Base-by-base conservation (phyloP, 345 rosid genomes). In the Melaleuca alternifolia region DNA sequence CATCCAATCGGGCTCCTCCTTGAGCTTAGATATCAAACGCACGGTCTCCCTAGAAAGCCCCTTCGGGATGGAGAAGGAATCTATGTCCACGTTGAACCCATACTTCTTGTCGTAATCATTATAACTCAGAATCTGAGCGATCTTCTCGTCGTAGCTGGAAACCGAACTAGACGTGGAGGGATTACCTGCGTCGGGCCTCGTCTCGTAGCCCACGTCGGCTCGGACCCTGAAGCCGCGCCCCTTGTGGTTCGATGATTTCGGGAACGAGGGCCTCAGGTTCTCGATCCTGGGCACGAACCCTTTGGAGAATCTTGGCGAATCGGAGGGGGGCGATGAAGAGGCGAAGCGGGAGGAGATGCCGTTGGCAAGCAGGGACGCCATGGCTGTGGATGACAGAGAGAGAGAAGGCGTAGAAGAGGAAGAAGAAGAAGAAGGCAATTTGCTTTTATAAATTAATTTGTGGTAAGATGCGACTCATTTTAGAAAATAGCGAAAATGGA, bases 1-100 rank as follows among this genome's bases (percentile, higher is more conserved):
- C 99, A 96, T 96, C 98, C 99, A 97, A 54, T 89, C 94, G 21
- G 99, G 97, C 88, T 96, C 99, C 11, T 91, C 96, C 86, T 97
- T 97, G 83, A 94, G 85, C 16, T 89, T 87, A 37, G 98, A 96
- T 26, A 97, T 95, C 61, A 87, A 46, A 26, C 95, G 91, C 57
- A 96, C 91, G 0, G 98, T 96, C 52, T 94, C 98, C 56, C 87
- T 91, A 0, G 98, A 91, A 71, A 97, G 95, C 28, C 99, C 99
- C 86, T 94, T 97, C 2, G 97, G 97, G 88, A 97, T 97, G 14
- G 98, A 41, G 87, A 92, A 89, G 6, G 98, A 96, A 53, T 96
- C 98, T 84, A 96, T 93, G 53, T 97, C 97, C 56, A 92, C 84
- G 23, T 85, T 89, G 90, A 96, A 97, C n/a, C 99, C 97, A 83